phyloP scores from a whole-genome alignment of 169 alveolate species.

The Plasmodium falciparum region DNA sequence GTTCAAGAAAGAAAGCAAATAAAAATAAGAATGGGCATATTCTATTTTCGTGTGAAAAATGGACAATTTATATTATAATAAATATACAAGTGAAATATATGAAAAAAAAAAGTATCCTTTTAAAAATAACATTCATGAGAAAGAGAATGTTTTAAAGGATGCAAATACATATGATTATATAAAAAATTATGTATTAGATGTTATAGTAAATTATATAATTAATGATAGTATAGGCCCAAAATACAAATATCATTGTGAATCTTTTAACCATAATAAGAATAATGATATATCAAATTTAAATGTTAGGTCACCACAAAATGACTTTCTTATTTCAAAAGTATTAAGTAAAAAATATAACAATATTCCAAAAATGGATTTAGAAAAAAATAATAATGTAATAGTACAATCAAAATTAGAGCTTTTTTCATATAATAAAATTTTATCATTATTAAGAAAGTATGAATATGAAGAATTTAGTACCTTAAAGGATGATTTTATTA shows the following conservation, averaged over 20 bases:
- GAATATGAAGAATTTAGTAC: too few species aligned
- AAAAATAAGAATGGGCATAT: background rate
- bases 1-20: background rate
- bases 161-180: background rate
- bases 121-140: conserved; percentile 3
- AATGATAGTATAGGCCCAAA: background rate
- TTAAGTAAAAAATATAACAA: background rate
- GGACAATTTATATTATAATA: background rate
- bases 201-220: too few species aligned
- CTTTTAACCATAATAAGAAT: background rate
- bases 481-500: too few species aligned
- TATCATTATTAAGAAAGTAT: too few species aligned
- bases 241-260: conserved; percentile 4
- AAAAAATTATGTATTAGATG: too few species aligned
- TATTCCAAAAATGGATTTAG: background rate
- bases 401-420: background rate
- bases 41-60: background rate
- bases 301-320: background rate
- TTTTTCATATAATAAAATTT: too few species aligned
- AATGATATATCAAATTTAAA: background rate
- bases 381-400: background rate
- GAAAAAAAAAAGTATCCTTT: background rate
- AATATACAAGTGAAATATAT: background rate
- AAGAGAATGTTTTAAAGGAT: conserved; percentile 5
- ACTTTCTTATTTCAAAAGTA: background rate